Base-by-base conservation (phyloP, 2,329 filamentous ascomycete genomes). In the Cryphonectria carpinicola region DNA sequence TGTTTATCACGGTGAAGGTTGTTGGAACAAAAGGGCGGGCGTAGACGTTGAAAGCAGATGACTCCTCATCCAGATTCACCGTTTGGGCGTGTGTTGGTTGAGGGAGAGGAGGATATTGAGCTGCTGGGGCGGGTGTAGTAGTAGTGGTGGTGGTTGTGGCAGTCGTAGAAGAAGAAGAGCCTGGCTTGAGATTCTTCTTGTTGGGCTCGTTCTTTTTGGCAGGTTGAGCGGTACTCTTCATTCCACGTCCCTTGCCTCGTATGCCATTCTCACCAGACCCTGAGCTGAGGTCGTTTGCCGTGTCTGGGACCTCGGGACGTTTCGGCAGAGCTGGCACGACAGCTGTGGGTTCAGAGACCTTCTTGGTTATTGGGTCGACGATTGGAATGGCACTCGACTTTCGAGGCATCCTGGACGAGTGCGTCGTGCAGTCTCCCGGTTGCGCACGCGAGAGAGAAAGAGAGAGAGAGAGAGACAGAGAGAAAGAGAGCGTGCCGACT, bases 1-100 rank as follows among this genome's bases (percentile, higher is more conserved):
- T 52, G 69, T 76, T 76, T 66, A 76, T 71, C n/a, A 54, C n/a
- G 22, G 68, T 72, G n/a, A 75, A 54, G 7, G 64, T 41, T 41
- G 62, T 60, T 28, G 74, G 74, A 22, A 76, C 69, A 52, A 74
- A 76, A 13, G 74, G 71, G 4, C 72, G 67, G 17, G 74, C 74
- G 41, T 74, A 76, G 63, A 76, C 71, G 66, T 75, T 72, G 62
- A 75, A 75, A 3, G 69, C 72, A 13, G 46, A 37, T 13, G 67
- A 62, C 32, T 54, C 49, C 17, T 63, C 65, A 32, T 61, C 64
- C 7, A 35, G 25, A 8, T 32, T 35, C 54, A 32, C 25, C 8
- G 28, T 25, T 14, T 58, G 28, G 13, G 28, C 14, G 19, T 25
- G 37, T 56, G 19, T 19, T 13, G 41, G 49, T 13, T 32, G 11